A percentile compares a stretch with the other conserved stretches of the same genome.
Conservation (phyloP, 441 rosid genomes). For the Erysimum cheiri region DNA sequence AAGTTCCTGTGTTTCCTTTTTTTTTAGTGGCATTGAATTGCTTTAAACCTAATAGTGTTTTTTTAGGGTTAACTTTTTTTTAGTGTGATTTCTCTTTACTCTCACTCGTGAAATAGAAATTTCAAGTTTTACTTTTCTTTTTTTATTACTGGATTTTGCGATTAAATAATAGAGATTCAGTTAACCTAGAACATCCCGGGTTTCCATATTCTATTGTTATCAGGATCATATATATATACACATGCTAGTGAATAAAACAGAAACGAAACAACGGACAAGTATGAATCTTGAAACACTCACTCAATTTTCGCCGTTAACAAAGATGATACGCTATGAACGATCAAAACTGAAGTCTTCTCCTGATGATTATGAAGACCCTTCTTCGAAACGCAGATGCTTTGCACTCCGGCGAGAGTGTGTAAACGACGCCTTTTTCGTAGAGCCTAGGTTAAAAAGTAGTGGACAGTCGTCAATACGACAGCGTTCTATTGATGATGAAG, state of each 20-base stretch:
- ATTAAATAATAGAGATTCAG: background rate
- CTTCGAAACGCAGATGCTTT: background rate
- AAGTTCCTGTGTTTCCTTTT: background rate
- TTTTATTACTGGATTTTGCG: background rate
- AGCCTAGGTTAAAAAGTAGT: slow-evolving; percentile 43
- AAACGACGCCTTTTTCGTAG: slow-evolving; percentile 41
- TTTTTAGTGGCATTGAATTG: background rate
- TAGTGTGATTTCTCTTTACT: background rate
- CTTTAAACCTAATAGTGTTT: background rate
- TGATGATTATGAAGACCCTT: slow-evolving; percentile 38
- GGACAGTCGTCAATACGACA: slow-evolving; percentile 52
- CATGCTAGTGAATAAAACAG: background rate
- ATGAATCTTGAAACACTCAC: background rate
- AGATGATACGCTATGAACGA: background rate
- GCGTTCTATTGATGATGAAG: slow-evolving; percentile 40
- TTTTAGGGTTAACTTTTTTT: background rate
- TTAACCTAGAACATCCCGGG: slow-evolving; percentile 1
- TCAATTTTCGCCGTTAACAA: background rate
- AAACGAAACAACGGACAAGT: background rate
- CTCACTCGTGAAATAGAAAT: background rate
- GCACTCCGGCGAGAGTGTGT: background rate
- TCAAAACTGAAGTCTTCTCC: background rate
- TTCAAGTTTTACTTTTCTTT: background rate
- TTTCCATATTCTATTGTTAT: background rate
- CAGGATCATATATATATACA: background rate